Conservation (phyloP, 139 green algal species). For the Coelastrella sp. region DNA sequence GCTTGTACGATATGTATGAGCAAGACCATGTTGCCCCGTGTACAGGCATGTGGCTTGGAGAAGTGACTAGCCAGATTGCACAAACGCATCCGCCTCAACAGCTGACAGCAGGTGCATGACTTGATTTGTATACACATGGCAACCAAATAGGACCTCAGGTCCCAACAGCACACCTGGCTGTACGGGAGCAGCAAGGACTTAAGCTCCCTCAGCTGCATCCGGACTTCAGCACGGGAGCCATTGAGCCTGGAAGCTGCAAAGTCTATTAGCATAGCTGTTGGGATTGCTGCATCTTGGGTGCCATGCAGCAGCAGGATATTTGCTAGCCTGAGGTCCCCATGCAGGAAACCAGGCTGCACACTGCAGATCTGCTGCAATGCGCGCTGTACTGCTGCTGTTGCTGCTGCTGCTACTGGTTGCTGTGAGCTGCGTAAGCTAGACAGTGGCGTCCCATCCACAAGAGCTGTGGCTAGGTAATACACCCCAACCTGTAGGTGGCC, state of each 20-base stretch:
- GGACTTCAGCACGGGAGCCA: not conserved
- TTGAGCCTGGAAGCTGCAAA: not conserved
- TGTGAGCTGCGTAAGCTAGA: not conserved
- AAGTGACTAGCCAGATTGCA: not conserved
- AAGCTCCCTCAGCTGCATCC: too few species aligned
- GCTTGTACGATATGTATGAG: not conserved
- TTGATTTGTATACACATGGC: not conserved
- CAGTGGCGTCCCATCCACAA: not conserved
- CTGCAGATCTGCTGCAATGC: not conserved
- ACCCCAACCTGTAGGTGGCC: not conserved
- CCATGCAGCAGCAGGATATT: not conserved
- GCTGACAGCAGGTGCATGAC: not conserved
- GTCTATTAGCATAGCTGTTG: not conserved
- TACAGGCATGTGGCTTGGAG: not conserved
- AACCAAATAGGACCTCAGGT: not conserved
- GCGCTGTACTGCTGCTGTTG: not conserved
- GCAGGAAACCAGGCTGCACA: not conserved
- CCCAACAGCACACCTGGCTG: not conserved
- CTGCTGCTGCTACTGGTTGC: not conserved
- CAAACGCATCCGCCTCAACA: not conserved
- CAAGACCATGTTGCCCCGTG: not conserved
- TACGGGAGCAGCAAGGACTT: not conserved
- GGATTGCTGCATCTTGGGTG: not conserved
- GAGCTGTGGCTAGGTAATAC: not conserved
- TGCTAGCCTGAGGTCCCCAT: not conserved